Conservation (phyloP, 495 filamentous ascomycete species). For the Penicillium verhagenii region DNA sequence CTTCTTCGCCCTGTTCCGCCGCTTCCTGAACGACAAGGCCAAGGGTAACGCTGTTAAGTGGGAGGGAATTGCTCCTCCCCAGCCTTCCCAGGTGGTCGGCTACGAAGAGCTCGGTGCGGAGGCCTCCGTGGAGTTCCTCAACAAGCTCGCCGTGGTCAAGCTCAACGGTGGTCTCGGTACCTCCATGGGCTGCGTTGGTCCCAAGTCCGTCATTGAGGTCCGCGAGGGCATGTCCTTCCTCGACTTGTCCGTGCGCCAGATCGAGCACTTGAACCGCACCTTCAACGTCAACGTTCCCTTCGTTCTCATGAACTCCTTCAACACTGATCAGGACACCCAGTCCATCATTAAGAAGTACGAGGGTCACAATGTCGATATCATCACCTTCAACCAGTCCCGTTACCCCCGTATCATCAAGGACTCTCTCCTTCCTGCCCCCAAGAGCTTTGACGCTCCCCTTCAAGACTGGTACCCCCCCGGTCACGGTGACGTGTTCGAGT, state of each 20-base stretch:
- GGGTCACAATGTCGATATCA: constrained; percentile 98
- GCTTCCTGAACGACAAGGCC: constrained; percentile 97
- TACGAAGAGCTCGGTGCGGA: constrained; percentile 83
- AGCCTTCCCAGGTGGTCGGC: constrained; percentile 86
- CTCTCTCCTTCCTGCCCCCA: constrained; percentile 93
- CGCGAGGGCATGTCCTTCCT: constrained; percentile 99
- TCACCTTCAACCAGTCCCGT: constrained; percentile 99
- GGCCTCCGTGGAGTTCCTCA: constrained; percentile 87
- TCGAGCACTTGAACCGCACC: constrained; percentile 98
- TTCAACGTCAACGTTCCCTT: constrained; percentile 98
- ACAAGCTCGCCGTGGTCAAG: constrained; percentile 98
- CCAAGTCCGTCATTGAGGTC: constrained; percentile 99
- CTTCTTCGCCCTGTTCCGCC: constrained; percentile 97
- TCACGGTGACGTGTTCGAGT: constrained; percentile 99
- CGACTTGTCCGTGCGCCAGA: constrained; percentile 96
- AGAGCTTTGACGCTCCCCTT: constrained; percentile 81
- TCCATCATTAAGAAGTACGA: constrained; percentile 99
- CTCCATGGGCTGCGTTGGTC: constrained; percentile 98
- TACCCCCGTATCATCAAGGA: constrained; percentile 98
- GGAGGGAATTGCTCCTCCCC: constrained; percentile 92
- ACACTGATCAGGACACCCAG: constrained; percentile 96
- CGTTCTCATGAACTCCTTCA: constrained; percentile 99
- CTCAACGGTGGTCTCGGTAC: constrained; percentile 99
- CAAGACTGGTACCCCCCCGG: constrained; percentile 99
- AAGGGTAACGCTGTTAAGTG: constrained; percentile 95